Evolutionary conservation across 2,329 filamentous ascomycete genomes (phyloP), one percentile per base, ranked within the genome.

Genomic region (Byssoonygena ceratinophila): DNA sequence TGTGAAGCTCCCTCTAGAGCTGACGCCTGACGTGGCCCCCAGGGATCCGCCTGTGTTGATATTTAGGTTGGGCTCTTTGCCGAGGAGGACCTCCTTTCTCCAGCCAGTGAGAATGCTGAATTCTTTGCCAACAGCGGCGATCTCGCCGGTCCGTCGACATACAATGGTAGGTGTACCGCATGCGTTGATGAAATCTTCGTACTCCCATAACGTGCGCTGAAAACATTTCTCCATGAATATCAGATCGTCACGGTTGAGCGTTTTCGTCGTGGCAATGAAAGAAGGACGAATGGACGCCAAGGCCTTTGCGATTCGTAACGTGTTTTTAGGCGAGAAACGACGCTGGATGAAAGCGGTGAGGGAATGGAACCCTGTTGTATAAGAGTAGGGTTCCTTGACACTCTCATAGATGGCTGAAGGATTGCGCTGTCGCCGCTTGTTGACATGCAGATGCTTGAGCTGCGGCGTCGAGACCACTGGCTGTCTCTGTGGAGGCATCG

Each of bases 181-280:
- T 58, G 88, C 83, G 53, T 87, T 82, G 73, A 96, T 85, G 59
- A 94, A 92, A 58, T 94, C 88, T 64, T 97, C 88, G 62, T 94
- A 94, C 65, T 95, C 89, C 63, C 89, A 88, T 9, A 97, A 75
- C 0, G 88, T 94, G 34, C 92, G 81, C 68, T 98, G 92, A 64
- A 97, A 88, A 63, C 87, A 94, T 70, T 94, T 94, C 68, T 98
- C 92, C 85, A 95, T 95, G 67, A 97, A 96, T 20, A 98, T 83
- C 25, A 97, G 75, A 67, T 98, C 92, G 62, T 92, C 84, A 16
- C 83, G 77, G 58, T 88, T 90, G 55, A 97, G 74, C n/a, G 87
- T 89, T 62, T 87, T 86, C 18, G 87, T 94, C 57, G 88, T 94
- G 9, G 89, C 84, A 57, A 97, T 91, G 65, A 98, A 92, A 0